Evolutionary conservation across 2,329 filamentous ascomycete species (phyloP).

Genomic region (Cladosporium sp.): DNA sequence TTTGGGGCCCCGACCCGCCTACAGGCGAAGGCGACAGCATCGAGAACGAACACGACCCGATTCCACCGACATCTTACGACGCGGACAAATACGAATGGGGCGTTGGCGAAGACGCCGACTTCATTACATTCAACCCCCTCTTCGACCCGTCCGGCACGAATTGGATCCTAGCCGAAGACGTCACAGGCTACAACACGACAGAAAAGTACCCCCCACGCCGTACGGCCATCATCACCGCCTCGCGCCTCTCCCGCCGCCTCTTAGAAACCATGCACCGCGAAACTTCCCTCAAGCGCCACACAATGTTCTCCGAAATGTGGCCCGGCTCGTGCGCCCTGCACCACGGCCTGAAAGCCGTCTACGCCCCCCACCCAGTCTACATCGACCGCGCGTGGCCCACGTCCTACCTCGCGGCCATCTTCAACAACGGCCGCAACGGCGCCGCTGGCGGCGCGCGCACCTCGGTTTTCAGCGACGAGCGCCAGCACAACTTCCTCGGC

Average conservation of each 20-base stretch:
- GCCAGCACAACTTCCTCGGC: conserved; percentile 51
- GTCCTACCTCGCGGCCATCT: conserved; percentile 50
- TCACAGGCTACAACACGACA: conserved; percentile 61
- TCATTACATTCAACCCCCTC: conserved; percentile 73
- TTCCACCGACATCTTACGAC: conserved; percentile 54
- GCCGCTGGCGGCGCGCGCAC: conserved; percentile 46
- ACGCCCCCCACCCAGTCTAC: conserved; percentile 55
- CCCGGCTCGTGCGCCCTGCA: conserved; percentile 67
- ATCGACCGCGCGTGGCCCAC: conserved; percentile 55
- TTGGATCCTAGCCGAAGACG: conserved; percentile 68
- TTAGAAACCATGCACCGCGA: conserved; percentile 72
- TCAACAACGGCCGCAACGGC: conserved; percentile 53
- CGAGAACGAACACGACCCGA: conserved; percentile 46
- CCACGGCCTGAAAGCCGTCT: conserved; percentile 73
- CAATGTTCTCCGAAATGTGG: conserved; percentile 79
- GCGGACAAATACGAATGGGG: conserved; percentile 59
- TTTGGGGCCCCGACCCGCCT: conserved; percentile 46
- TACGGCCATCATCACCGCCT: conserved; percentile 67
- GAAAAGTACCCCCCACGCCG: conserved; percentile 60
- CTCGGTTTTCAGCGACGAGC: conserved; percentile 46
- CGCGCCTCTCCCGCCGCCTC: conserved; percentile 62
- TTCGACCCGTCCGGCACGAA: conserved; percentile 68
- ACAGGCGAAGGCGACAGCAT: conserved; percentile 40
- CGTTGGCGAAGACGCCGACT: conserved; percentile 66
- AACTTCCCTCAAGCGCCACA: conserved; percentile 62